Evolutionary conservation across 768 basidiomycete species (phyloP), one percentile per base, ranked within the genome.

Genomic region (Artomyces pyxidatus): DNA sequence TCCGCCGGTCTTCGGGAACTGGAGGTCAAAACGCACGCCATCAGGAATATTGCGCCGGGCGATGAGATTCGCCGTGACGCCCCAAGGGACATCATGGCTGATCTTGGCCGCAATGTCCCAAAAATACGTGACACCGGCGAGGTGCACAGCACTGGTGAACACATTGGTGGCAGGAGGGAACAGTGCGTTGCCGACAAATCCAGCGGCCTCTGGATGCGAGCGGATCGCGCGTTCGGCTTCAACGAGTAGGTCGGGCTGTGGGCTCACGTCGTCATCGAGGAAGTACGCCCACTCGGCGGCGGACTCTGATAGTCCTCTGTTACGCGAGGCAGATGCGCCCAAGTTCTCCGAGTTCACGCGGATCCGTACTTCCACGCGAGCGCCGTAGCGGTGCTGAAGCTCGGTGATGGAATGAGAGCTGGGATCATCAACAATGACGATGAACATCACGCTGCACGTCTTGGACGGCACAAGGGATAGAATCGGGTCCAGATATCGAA

Each of bases 1-100:
- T 3, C 81, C 78, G 1, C 80, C 78, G 3, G 79, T 83, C 63
- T 78, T 81, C 3, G 80, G 81, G 54, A 77, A 81, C 4, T 57
- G 59, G 16, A 67, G 58, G 53, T 73, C 67, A 56, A 68, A 83
- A 37, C 57, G 54, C n/a, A 80, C 67, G 0, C 65, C 69, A 39
- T 80, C 77, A 2, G 65, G 55, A 28, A 66, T 58, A 50, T 70
- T 67, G 21, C 76, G 71, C 3, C 76, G 71, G 4, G 67, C 67
- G 21, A 80, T 72, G 16, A 81, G 68, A 55, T 80, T 81, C 0
- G 78, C 79, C 0, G 81, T 80, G 3, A 80, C 76, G 1, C 81
- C 80, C 80, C 81, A 82, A 0, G 80, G 79, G 30, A 81, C 57
- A 46, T 80, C 76, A 2, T 46, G 37, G 40, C 59, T 53, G 49